phyloP scores from a whole-genome alignment of 2,329 filamentous ascomycete species.

The Lizonia empirigonia region DNA sequence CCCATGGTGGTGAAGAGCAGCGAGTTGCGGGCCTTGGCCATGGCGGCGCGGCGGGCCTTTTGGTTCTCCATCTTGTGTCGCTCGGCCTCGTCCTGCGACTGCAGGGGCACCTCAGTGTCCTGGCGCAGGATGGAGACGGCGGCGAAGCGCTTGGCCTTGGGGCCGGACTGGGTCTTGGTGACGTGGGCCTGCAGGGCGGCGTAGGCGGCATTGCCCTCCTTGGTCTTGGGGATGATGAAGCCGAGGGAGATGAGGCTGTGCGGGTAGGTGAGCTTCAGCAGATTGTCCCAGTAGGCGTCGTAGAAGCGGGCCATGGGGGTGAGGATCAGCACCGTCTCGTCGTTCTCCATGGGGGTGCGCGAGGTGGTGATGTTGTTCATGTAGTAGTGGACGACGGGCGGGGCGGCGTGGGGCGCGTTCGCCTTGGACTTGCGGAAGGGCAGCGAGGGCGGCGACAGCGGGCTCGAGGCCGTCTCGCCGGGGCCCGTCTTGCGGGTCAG shows the following conservation, averaged over 20 bases:
- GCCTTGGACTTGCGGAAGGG: slow-evolving; percentile 70
- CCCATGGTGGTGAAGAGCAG: slow-evolving; percentile 94
- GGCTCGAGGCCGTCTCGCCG: slow-evolving; percentile 66
- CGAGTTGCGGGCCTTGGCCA: slow-evolving; percentile 93
- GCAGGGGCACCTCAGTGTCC: slow-evolving; percentile 84
- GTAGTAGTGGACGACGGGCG: slow-evolving; percentile 89
- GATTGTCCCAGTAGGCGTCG: slow-evolving; percentile 92
- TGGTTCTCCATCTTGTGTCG: slow-evolving; percentile 92
- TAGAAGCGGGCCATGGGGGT: slow-evolving; percentile 95
- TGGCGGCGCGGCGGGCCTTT: slow-evolving; percentile 81
- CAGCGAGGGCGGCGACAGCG: slow-evolving; percentile 74
- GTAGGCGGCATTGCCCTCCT: slow-evolving; percentile 88
- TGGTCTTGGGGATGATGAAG: slow-evolving; percentile 94
- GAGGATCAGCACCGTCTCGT: slow-evolving; percentile 86
- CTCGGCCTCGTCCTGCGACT: slow-evolving; percentile 83
- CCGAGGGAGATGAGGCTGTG: slow-evolving; percentile 93
- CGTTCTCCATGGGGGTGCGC: slow-evolving; percentile 73
- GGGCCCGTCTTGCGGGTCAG: slow-evolving; percentile 57
- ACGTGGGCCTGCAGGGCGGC: slow-evolving; percentile 83
- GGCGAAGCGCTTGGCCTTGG: slow-evolving; percentile 82
- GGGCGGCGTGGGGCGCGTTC: slow-evolving; percentile 66
- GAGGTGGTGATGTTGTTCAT: slow-evolving; percentile 94
- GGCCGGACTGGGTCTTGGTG: slow-evolving; percentile 80
- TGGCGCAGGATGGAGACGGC: slow-evolving; percentile 93
- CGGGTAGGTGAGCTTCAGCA: slow-evolving; percentile 81